These are phyloP conservation scores for Orbilia oligospora DNA, from an alignment of 2,329 filamentous ascomycete species.

Conservation along the genomic window DNA sequence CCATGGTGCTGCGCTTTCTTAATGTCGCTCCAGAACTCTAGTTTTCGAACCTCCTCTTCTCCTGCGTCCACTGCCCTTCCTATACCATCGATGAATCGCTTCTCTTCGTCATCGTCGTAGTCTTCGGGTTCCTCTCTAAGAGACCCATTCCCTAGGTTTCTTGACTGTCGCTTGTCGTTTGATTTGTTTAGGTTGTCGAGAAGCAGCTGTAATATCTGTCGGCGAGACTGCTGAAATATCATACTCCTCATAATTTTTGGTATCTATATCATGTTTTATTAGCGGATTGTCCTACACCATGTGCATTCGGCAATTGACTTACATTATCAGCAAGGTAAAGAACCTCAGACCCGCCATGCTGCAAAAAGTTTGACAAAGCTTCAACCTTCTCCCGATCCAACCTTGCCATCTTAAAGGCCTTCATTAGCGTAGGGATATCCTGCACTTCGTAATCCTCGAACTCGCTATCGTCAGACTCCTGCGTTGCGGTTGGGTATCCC, in stretches of 20 bases:
- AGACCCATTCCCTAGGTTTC: constrained; percentile 63
- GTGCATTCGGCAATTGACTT: constrained; percentile 43
- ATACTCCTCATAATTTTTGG: constrained; percentile 88
- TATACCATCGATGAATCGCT: constrained; percentile 76
- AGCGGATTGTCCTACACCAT: neutral
- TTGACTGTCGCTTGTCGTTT: constrained; percentile 58
- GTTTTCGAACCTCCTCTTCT: constrained; percentile 81
- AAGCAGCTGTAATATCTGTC: constrained; percentile 80
- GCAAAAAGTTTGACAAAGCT: constrained; percentile 84
- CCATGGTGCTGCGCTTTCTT: constrained; percentile 70
- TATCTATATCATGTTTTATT: constrained; percentile 71
- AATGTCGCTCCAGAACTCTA: constrained; percentile 91
- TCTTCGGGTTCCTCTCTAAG: constrained; percentile 67
- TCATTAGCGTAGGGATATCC: constrained; percentile 79
- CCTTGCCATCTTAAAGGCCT: constrained; percentile 76
- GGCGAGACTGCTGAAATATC: constrained; percentile 88
- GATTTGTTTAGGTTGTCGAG: constrained; percentile 72
- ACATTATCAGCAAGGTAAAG: constrained; percentile 78
- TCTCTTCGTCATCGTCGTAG: constrained; percentile 66
- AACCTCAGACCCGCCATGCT: constrained; percentile 81
- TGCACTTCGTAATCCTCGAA: constrained; percentile 74
- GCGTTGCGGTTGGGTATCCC: constrained; percentile 49
- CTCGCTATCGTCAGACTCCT: constrained; percentile 67
- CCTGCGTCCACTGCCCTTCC: constrained; percentile 81
- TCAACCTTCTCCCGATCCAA: constrained; percentile 95